These are phyloP conservation scores for Psidium guajava DNA, from an alignment of 345 rosid genomes.

Conservation along the genomic window DNA sequence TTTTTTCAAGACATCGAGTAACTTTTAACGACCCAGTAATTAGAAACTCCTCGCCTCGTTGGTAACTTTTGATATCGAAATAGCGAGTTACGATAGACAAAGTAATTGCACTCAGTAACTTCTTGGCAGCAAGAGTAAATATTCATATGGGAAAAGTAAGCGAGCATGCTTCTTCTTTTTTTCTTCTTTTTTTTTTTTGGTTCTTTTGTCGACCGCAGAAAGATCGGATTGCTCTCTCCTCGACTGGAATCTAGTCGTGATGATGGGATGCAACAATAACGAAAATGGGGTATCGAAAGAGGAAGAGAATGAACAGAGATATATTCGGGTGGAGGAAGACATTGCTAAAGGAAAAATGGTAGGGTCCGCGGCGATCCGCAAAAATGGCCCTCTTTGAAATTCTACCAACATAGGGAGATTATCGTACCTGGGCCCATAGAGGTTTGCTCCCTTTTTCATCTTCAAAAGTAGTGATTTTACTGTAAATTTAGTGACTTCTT, in stretches of 20 bases:
- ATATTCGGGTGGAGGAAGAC: neutral
- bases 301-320: neutral
- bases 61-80: neutral
- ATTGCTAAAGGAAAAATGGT: neutral
- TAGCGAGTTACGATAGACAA: neutral
- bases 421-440: neutral
- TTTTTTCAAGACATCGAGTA: neutral
- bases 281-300: neutral
- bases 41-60: neutral
- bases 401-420: neutral
- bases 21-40: neutral
- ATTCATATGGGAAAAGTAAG: neutral
- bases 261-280: neutral
- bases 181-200: neutral
- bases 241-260: neutral
- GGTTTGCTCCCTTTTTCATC: neutral
- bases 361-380: neutral
- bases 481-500: neutral
- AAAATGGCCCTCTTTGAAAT: neutral
- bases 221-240: neutral
- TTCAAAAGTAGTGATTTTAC: neutral
- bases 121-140: neutral
- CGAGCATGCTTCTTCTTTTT: neutral
- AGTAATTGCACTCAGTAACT: neutral
- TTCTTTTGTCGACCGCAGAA: neutral